Conservation (phyloP, 371 early-diverging fungal species). For the Paraphysoderma sedebokerense region DNA sequence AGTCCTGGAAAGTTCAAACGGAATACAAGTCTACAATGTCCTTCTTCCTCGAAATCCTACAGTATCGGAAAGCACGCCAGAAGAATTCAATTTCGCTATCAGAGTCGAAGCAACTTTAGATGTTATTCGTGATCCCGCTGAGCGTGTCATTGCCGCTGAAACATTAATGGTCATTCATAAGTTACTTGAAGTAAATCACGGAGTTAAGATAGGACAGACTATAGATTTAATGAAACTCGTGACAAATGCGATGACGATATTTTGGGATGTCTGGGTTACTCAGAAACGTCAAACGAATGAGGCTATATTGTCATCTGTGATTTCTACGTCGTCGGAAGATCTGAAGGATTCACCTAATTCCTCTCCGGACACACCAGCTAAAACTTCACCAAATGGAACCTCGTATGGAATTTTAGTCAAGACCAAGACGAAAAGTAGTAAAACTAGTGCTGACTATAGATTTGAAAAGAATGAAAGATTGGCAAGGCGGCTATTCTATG, state of each 20-base stretch:
- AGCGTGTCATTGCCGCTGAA: constrained; percentile 63
- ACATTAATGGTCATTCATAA: constrained; percentile 43
- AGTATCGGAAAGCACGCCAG: constrained; percentile 66
- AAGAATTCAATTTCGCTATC: constrained; percentile 60
- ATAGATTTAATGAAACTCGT: constrained; percentile 42
- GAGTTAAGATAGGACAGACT: constrained; percentile 23
- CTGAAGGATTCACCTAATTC: too few relatives aligned
- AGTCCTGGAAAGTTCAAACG: constrained; percentile 35
- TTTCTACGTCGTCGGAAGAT: too few relatives aligned
- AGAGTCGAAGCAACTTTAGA: constrained; percentile 53
- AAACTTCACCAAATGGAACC: too few relatives aligned
- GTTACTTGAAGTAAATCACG: constrained; percentile 42
- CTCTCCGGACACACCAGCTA: too few relatives aligned
- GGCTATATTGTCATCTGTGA: too few relatives aligned
- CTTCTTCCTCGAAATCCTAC: constrained; percentile 60
- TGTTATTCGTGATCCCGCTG: constrained; percentile 61
- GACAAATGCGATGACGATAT: constrained; percentile 39
- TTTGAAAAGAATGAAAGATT: constrained; percentile 42
- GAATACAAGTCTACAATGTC: constrained; percentile 29
- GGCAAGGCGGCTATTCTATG: constrained; percentile 57
- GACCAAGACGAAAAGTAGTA: constrained; percentile 10
- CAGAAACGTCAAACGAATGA: too few relatives aligned
- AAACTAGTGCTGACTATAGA: constrained; percentile 5
- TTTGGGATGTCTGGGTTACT: too few relatives aligned
- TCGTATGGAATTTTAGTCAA: too few relatives aligned